Percentiles rank a stretch among this genome's conserved stretches.
Evolutionary conservation across 495 filamentous ascomycete species (phyloP).

Genomic region (Evernia prunastri): DNA sequence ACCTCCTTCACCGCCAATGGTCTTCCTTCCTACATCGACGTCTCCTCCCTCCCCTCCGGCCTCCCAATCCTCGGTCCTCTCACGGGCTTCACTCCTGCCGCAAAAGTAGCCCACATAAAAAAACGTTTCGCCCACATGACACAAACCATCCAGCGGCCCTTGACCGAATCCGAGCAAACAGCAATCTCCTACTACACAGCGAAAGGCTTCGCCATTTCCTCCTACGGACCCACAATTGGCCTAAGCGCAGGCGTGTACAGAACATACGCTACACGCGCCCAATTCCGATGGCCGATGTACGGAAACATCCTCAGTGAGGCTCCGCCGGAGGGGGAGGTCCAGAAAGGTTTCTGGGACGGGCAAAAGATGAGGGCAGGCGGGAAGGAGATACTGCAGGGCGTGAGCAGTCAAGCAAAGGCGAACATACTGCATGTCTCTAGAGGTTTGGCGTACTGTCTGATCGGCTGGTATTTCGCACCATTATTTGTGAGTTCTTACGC

Average conservation of each 20-base stretch:
- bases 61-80: slow-evolving; percentile 20
- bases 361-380: slow-evolving; percentile 12
- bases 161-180: slow-evolving; percentile 12
- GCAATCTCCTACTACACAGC: slow-evolving; percentile 17
- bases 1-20: not conserved
- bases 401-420: slow-evolving; percentile 1
- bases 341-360: slow-evolving; percentile 22
- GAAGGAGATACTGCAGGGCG: slow-evolving; percentile 4
- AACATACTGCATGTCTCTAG: slow-evolving; percentile 6
- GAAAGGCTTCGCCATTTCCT: slow-evolving; percentile 5
- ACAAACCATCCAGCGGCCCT: slow-evolving; percentile 1
- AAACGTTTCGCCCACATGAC: not conserved
- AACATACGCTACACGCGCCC: slow-evolving; percentile 9
- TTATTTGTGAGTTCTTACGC: slow-evolving; percentile 14
- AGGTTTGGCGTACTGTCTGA: slow-evolving; percentile 9
- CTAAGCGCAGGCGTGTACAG: not conserved
- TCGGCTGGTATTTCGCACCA: not conserved
- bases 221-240: slow-evolving; percentile 14
- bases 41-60: slow-evolving; percentile 12
- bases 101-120: not conserved
- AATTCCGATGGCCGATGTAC: slow-evolving; percentile 18
- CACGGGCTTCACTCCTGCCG: slow-evolving; percentile 17
- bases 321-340: not conserved
- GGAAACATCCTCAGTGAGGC: slow-evolving; percentile 5
- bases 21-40: slow-evolving; percentile 15